Conservation (phyloP, 2,329 filamentous ascomycete genomes). For the Aschersonia sp. region DNA sequence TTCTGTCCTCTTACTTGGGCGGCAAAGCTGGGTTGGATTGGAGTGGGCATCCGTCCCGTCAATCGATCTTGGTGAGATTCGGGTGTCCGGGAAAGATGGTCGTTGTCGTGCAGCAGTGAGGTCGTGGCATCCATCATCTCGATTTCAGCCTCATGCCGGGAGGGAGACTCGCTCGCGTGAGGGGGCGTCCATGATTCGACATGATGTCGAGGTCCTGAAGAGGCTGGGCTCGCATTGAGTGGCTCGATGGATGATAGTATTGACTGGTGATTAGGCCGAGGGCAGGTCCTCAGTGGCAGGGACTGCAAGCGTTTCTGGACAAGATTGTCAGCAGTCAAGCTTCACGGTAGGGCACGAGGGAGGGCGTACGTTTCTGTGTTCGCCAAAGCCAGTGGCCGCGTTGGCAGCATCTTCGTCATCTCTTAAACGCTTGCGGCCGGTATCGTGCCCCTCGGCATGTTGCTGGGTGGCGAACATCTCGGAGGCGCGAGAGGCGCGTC, state of each 20-base stretch:
- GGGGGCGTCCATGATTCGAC: slow-evolving; percentile 18
- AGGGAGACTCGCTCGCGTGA: slow-evolving; percentile 6
- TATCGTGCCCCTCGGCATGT: slow-evolving; percentile 18
- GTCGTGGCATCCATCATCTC: slow-evolving; percentile 30
- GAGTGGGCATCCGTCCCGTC: slow-evolving; percentile 39
- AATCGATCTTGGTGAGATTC: slow-evolving; percentile 4
- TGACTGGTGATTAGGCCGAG: slow-evolving; percentile 16
- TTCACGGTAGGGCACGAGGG: background rate
- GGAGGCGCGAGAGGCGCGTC: background rate
- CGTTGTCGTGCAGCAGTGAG: slow-evolving; percentile 6
- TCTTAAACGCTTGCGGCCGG: slow-evolving; percentile 27
- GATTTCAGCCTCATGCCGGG: slow-evolving; percentile 25
- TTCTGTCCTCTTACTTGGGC: slow-evolving; percentile 39
- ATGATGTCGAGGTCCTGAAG: slow-evolving; percentile 15
- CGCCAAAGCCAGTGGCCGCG: slow-evolving; percentile 27
- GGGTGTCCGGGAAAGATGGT: slow-evolving; percentile 5
- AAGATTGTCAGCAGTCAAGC: slow-evolving; percentile 7
- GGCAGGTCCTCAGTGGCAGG: slow-evolving; percentile 33
- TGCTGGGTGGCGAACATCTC: slow-evolving; percentile 23
- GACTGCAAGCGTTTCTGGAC: slow-evolving; percentile 39
- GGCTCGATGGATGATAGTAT: slow-evolving; percentile 21
- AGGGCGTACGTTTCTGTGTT: slow-evolving; percentile 33
- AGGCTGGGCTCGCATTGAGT: slow-evolving; percentile 24
- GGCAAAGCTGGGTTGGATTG: slow-evolving; percentile 43
- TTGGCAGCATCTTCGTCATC: slow-evolving; percentile 29